Evolutionary conservation across 768 basidiomycete species (phyloP).

Genomic region (Guyanaporus albipodus): DNA sequence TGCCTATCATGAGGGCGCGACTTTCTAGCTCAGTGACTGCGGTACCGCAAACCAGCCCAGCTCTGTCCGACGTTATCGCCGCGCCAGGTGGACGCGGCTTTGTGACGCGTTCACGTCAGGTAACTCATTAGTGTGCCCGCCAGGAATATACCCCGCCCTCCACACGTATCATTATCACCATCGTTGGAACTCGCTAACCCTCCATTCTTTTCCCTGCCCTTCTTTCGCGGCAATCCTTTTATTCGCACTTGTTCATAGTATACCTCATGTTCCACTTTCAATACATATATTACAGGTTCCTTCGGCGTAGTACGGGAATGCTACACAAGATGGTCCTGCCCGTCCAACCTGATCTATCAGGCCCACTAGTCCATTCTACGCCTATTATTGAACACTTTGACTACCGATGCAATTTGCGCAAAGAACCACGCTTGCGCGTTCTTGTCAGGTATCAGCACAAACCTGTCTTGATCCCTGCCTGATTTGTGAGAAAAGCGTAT

Average conservation of each 20-base stretch:
- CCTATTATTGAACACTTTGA: conserved; percentile 70
- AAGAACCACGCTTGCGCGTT: conserved; percentile 78
- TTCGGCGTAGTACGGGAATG: conserved; percentile 23
- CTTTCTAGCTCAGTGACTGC: conserved; percentile 53
- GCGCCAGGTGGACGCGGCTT: conserved; percentile 23
- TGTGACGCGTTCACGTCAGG: conserved; percentile 19
- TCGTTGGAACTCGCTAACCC: conserved; percentile 14
- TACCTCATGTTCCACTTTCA: conserved; percentile 22
- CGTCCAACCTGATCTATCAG: conserved; percentile 14
- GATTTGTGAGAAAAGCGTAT: conserved; percentile 82
- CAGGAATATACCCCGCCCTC: conserved; percentile 28
- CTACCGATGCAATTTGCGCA: conserved; percentile 67
- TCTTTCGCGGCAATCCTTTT: conserved; percentile 16
- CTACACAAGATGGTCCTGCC: conserved; percentile 18
- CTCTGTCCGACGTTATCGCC: conserved; percentile 40
- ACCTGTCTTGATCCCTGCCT: conserved; percentile 71
- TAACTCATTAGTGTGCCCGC: conserved; percentile 17
- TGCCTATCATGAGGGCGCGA: conserved; percentile 44
- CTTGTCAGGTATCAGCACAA: conserved; percentile 74
- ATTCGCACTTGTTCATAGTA: conserved; percentile 26
- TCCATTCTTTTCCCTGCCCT: conserved; percentile 19
- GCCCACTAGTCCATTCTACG: conserved; percentile 59
- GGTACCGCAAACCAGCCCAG: conserved; percentile 39
- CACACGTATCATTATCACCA: conserved; percentile 15
- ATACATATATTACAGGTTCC: conserved; percentile 24